Evolutionary conservation across 1,284 basidiomycete genomes (phyloP).

Genomic region (Cryptococcus floricola): DNA sequence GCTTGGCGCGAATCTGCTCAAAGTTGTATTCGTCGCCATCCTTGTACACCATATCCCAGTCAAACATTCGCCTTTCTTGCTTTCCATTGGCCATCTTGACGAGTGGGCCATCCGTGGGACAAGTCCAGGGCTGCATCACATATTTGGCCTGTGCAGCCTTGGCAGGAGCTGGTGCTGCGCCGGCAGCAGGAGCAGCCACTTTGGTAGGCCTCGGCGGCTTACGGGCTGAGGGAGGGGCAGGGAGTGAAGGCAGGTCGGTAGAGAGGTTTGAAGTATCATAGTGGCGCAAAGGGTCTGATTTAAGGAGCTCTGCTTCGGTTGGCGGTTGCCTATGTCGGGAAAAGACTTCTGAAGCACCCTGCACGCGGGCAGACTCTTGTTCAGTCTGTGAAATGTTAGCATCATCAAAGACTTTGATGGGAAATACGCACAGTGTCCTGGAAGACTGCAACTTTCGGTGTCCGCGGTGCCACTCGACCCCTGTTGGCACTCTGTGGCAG

Average conservation of each 20-base stretch:
- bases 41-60: slow-evolving; percentile 47
- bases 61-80: slow-evolving; percentile 45
- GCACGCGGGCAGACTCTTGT: slow-evolving; percentile 11
- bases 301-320: slow-evolving; percentile 53
- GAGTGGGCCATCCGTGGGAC: slow-evolving; percentile 43
- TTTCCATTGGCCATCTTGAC: slow-evolving; percentile 39
- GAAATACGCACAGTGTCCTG: slow-evolving; percentile 48
- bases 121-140: slow-evolving; percentile 34
- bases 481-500: slow-evolving; percentile 43
- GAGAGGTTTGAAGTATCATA: slow-evolving; percentile 33
- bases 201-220: slow-evolving; percentile 27
- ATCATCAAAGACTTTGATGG: not conserved
- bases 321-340: slow-evolving; percentile 34
- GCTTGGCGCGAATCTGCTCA: slow-evolving; percentile 48
- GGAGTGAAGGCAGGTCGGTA: slow-evolving; percentile 25
- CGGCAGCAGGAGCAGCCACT: slow-evolving; percentile 12
- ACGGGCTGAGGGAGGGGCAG: slow-evolving; percentile 31
- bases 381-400: not conserved
- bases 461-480: slow-evolving; percentile 39
- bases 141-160: slow-evolving; percentile 16
- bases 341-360: slow-evolving; percentile 46
- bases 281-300: slow-evolving; percentile 59
- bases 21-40: slow-evolving; percentile 49
- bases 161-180: slow-evolving; percentile 23
- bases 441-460: slow-evolving; percentile 54